phyloP scores from a whole-genome alignment of 2,329 filamentous ascomycete species.

The Xylaria sp. region DNA sequence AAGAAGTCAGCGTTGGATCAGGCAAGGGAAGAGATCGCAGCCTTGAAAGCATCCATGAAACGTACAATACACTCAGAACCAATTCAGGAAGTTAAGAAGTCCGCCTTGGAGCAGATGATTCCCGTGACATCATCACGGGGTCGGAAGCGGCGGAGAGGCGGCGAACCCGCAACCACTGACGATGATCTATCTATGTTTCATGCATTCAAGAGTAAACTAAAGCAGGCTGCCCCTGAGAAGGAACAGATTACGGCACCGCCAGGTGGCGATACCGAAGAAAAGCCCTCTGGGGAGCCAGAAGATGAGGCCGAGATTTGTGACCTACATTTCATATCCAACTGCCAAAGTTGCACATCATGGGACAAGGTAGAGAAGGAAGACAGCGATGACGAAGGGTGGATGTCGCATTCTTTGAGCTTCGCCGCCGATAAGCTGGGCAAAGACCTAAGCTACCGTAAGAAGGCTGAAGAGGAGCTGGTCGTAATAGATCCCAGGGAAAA shows the following conservation, averaged over 20 bases:
- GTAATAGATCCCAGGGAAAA: conserved; percentile 91
- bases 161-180: conserved; percentile 43
- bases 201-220: conserved; percentile 74
- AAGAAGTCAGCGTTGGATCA: conserved; percentile 55
- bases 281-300: conserved; percentile 40
- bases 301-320: conserved; percentile 78
- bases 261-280: conserved; percentile 26
- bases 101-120: conserved; percentile 67
- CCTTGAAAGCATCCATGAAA: conserved; percentile 76
- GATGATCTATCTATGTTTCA: conserved; percentile 69
- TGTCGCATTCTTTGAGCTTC: conserved; percentile 79
- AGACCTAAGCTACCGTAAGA: conserved; percentile 81
- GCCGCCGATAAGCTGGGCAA: conserved; percentile 88
- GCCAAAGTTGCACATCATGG: conserved; percentile 86
- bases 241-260: conserved; percentile 19
- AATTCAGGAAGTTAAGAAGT: conserved; percentile 56
- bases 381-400: conserved; percentile 67
- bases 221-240: conserved; percentile 41
- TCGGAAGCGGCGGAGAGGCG: conserved; percentile 61
- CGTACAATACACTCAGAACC: conserved; percentile 51
- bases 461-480: conserved; percentile 83
- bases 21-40: conserved; percentile 75
- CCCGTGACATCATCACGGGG: conserved; percentile 65
- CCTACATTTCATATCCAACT: conserved; percentile 91
- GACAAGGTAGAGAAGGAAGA: conserved; percentile 53